These are phyloP conservation scores for Nematocida sp. DNA, from an alignment of 371 early-diverging fungal species.

Conservation along the genomic window DNA sequence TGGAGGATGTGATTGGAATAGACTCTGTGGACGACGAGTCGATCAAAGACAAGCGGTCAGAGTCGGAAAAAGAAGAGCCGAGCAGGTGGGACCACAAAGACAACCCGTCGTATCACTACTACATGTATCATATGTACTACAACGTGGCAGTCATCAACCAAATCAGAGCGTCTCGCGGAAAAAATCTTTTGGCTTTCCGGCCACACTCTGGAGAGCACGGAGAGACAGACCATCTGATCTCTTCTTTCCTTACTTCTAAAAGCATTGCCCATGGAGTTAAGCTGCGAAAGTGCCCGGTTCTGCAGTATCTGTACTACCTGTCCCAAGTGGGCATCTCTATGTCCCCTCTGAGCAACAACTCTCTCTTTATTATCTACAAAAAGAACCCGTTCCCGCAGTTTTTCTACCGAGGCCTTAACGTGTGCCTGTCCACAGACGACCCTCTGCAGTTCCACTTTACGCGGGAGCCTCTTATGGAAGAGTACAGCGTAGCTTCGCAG, in stretches of 20 bases:
- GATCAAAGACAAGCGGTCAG: slow-evolving; percentile 74
- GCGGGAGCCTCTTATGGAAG: slow-evolving; percentile 92
- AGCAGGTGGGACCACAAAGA: slow-evolving; percentile 69
- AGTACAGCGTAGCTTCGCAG: slow-evolving; percentile 92
- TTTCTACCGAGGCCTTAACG: slow-evolving; percentile 87
- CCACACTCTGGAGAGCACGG: slow-evolving; percentile 96
- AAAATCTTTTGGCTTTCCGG: slow-evolving; percentile 79
- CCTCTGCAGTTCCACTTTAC: slow-evolving; percentile 95
- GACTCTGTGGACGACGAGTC: slow-evolving; percentile 94
- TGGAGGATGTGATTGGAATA: slow-evolving; percentile 85
- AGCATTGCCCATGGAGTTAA: slow-evolving; percentile 88
- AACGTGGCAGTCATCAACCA: slow-evolving; percentile 77
- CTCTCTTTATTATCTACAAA: slow-evolving; percentile 84
- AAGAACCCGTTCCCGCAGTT: slow-evolving; percentile 83
- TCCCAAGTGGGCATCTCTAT: slow-evolving; percentile 90
- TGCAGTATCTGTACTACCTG: slow-evolving; percentile 86
- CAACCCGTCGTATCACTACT: slow-evolving; percentile 94
- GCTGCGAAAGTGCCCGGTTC: slow-evolving; percentile 82
- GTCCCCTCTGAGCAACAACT: slow-evolving; percentile 94
- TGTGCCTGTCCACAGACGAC: slow-evolving; percentile 88
- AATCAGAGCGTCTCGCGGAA: slow-evolving; percentile 71
- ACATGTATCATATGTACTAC: slow-evolving; percentile 84
- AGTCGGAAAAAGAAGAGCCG: slow-evolving; percentile 77
- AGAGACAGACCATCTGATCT: slow-evolving; percentile 83
- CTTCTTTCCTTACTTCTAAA: slow-evolving; percentile 79